phyloP scores from a whole-genome alignment of 2,329 filamentous ascomycete species.

The Paraphaeosphaeria sporulosa region DNA sequence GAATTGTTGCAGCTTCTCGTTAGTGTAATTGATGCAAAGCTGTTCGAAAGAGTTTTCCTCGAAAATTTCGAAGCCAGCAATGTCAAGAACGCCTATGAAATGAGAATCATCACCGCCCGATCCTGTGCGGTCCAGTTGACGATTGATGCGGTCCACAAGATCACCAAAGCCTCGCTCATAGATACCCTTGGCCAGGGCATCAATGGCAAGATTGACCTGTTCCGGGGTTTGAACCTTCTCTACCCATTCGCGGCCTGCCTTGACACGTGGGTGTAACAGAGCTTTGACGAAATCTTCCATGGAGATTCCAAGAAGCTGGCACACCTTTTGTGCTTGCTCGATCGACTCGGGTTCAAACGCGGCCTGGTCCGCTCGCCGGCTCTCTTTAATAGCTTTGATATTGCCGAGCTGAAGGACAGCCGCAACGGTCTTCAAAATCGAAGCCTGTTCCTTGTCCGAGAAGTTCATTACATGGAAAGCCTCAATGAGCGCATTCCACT shows the following conservation, averaged over 20 bases:
- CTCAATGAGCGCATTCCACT: slow-evolving; percentile 90
- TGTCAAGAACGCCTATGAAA: slow-evolving; percentile 98
- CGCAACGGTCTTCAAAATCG: slow-evolving; percentile 86
- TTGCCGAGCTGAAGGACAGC: slow-evolving; percentile 95
- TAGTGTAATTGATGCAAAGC: slow-evolving; percentile 99
- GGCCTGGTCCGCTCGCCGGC: slow-evolving; percentile 88
- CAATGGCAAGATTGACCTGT: slow-evolving; percentile 87
- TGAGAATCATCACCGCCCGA: slow-evolving; percentile 85
- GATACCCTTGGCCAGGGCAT: slow-evolving; percentile 94
- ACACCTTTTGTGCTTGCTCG: slow-evolving; percentile 78
- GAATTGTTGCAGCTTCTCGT: slow-evolving; percentile 98
- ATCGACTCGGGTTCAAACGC: slow-evolving; percentile 78
- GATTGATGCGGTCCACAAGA: slow-evolving; percentile 89
- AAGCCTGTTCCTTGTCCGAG: slow-evolving; percentile 79
- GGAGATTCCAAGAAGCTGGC: slow-evolving; percentile 82
- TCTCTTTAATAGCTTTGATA: slow-evolving; percentile 88
- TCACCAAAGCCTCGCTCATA: slow-evolving; percentile 97
- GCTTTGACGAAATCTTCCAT: slow-evolving; percentile 86
- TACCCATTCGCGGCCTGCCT: slow-evolving; percentile 96
- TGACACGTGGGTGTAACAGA: slow-evolving; percentile 89
- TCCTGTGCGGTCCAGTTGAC: slow-evolving; percentile 85
- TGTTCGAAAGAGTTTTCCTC: slow-evolving; percentile 99
- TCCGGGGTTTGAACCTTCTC: slow-evolving; percentile 98
- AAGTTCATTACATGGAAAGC: slow-evolving; percentile 96
- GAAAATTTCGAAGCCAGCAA: slow-evolving; percentile 98